Evolutionary conservation across 345 rosid species (phyloP).

Genomic region (Brassica rapa): DNA sequence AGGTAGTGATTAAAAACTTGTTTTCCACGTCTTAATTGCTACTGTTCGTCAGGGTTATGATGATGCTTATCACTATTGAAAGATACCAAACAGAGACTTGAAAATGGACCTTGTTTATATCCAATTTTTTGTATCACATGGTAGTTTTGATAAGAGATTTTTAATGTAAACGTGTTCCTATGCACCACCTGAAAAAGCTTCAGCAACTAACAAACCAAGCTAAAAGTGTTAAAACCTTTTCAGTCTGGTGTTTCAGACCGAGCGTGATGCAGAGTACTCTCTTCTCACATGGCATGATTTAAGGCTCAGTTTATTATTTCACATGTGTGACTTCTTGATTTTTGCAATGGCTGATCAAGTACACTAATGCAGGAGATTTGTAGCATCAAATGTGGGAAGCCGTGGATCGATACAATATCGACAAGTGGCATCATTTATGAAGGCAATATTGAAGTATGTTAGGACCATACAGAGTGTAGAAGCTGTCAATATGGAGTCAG

Average conservation of each 20-base stretch:
- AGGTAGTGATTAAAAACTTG: slow-evolving; percentile 2
- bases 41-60: not conserved
- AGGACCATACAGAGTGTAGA: slow-evolving; percentile 44
- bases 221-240: not conserved
- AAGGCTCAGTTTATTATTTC: slow-evolving; percentile 1
- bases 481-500: slow-evolving; percentile 46
- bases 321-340: slow-evolving; percentile 11
- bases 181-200: not conserved
- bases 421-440: slow-evolving; percentile 37
- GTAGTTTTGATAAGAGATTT: not conserved
- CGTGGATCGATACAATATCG: slow-evolving; percentile 25
- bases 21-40: not conserved
- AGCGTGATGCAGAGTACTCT: slow-evolving; percentile 2
- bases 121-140: slow-evolving; percentile 1
- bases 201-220: slow-evolving; percentile 10
- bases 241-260: slow-evolving; percentile 3
- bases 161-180: not conserved
- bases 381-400: slow-evolving; percentile 29
- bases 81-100: not conserved
- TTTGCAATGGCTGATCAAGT: slow-evolving; percentile 4
- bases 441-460: slow-evolving; percentile 38
- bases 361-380: slow-evolving; percentile 33
- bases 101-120: not conserved
- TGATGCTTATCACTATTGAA: not conserved
- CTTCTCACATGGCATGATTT: slow-evolving; percentile 20